A percentile compares a stretch with the other conserved stretches of the same genome.
These are phyloP conservation scores for Wallacemonas sp. DNA, from an alignment of 208 protist genomes.

Conservation along the genomic window DNA sequence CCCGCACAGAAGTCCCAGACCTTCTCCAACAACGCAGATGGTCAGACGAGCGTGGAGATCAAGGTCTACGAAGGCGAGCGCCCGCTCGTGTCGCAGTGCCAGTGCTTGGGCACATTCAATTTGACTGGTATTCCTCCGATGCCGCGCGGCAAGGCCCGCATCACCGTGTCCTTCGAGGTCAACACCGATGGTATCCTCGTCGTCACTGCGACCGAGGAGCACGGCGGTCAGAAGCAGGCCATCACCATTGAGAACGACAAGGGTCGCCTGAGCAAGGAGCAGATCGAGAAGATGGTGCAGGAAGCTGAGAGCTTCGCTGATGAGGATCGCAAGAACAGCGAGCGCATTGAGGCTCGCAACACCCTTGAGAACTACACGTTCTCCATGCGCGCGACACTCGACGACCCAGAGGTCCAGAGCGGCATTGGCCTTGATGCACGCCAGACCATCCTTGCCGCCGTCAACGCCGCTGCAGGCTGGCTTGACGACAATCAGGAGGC, in stretches of 20 bases:
- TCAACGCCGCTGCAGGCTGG: constrained; percentile 53
- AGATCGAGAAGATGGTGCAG: constrained; percentile 96
- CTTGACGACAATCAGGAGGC: constrained; percentile 62
- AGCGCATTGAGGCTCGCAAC: constrained; percentile 93
- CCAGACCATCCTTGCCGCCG: constrained; percentile 51
- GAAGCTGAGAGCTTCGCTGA: constrained; percentile 94
- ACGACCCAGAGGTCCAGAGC: constrained; percentile 54
- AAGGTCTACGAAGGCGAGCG: constrained; percentile 96
- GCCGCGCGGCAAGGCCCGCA: constrained; percentile 94
- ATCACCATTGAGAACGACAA: constrained; percentile 97
- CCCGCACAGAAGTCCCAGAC: constrained; percentile 87
- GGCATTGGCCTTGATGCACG: constrained; percentile 43
- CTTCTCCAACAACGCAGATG: constrained; percentile 88
- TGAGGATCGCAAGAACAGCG: constrained; percentile 86
- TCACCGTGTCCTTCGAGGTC: constrained; percentile 99
- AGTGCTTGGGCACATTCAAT: constrained; percentile 95
- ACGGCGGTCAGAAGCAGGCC: constrained; percentile 80
- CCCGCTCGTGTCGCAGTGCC: constrained; percentile 89
- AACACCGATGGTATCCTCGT: constrained; percentile 98
- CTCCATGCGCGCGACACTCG: constrained; percentile 66
- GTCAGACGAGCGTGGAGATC: constrained; percentile 90
- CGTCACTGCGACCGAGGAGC: constrained; percentile 95
- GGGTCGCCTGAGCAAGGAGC: constrained; percentile 93
- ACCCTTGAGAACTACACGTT: constrained; percentile 89
- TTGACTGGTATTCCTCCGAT: constrained; percentile 83